phyloP scores from a whole-genome alignment of 1,284 basidiomycete species.

The Moesziomyces antarcticus region DNA sequence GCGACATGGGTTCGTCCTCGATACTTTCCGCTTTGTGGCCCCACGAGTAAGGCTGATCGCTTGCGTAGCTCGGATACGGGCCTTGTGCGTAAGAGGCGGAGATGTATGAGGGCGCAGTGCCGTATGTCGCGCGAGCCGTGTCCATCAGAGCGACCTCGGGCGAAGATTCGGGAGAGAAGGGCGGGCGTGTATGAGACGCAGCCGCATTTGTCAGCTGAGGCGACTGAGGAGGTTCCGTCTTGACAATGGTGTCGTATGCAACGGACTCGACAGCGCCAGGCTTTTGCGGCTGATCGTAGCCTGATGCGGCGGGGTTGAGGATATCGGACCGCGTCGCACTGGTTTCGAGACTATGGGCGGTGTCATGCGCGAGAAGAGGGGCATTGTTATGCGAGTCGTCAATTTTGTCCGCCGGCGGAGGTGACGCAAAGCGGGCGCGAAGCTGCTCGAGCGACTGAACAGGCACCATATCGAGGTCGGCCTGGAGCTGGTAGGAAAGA shows the following conservation, averaged over 20 bases:
- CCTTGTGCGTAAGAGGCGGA: constrained; percentile 3
- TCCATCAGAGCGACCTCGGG: constrained; percentile 40
- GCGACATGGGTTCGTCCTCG: constrained; percentile 33
- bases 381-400: neutral
- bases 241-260: constrained; percentile 11
- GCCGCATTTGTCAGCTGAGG: constrained; percentile 13
- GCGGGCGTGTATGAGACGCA: neutral
- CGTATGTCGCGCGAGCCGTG: constrained; percentile 11
- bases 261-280: neutral
- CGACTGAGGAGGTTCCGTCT: constrained; percentile 25
- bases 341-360: neutral
- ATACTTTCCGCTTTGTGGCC: constrained; percentile 8
- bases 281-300: neutral
- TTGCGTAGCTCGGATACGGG: neutral
- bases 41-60: constrained; percentile 7
- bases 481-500: constrained; percentile 47
- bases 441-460: constrained; percentile 33
- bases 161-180: constrained; percentile 41
- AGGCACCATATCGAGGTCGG: constrained; percentile 47
- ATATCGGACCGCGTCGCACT: constrained; percentile 12
- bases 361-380: neutral
- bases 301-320: neutral
- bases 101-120: neutral
- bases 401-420: constrained; percentile 15
- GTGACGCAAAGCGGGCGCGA: constrained; percentile 20